A percentile compares a stretch with the other conserved stretches of the same genome.
These are phyloP conservation scores for Umbelopsis sp. DNA, from an alignment of 192 early-diverging fungal genomes.

Conservation along the genomic window DNA sequence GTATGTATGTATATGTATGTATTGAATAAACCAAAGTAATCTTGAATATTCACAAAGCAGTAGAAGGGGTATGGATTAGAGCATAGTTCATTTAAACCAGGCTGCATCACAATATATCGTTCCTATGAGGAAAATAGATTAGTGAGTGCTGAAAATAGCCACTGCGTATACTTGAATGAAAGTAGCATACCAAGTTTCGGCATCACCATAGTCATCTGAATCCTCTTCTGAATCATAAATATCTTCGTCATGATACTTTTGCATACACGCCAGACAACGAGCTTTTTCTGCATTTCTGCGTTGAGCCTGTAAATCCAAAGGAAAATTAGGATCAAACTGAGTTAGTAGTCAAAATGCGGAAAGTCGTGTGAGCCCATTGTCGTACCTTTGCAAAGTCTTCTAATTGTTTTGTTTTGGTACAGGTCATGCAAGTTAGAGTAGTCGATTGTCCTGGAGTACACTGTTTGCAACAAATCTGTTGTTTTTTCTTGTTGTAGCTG, in stretches of 20 bases:
- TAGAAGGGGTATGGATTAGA: neutral
- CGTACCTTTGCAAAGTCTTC: constrained; percentile 43
- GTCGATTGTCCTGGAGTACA: constrained; percentile 36
- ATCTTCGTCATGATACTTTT: constrained; percentile 44
- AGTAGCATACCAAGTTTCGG: neutral
- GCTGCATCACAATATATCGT: neutral
- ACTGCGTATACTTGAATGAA: neutral
- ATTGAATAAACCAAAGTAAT: neutral
- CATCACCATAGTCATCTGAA: constrained; percentile 27
- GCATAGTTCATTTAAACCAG: neutral
- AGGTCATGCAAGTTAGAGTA: constrained; percentile 42
- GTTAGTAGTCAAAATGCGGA: neutral
- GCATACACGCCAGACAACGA: constrained; percentile 40
- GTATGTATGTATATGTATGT: neutral
- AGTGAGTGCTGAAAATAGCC: neutral
- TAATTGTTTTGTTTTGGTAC: constrained; percentile 35
- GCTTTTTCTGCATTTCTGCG: constrained; percentile 46
- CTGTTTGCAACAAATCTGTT: constrained; percentile 42
- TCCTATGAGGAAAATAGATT: neutral
- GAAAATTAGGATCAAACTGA: neutral
- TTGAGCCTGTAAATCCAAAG: constrained; percentile 44
- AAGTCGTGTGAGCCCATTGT: neutral
- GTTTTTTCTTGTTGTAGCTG: constrained; percentile 31
- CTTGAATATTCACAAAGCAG: neutral
- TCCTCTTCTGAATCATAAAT: constrained; percentile 34